Evolutionary conservation across 2,329 filamentous ascomycete genomes (phyloP).

Genomic region (Monosporascus sp.): DNA sequence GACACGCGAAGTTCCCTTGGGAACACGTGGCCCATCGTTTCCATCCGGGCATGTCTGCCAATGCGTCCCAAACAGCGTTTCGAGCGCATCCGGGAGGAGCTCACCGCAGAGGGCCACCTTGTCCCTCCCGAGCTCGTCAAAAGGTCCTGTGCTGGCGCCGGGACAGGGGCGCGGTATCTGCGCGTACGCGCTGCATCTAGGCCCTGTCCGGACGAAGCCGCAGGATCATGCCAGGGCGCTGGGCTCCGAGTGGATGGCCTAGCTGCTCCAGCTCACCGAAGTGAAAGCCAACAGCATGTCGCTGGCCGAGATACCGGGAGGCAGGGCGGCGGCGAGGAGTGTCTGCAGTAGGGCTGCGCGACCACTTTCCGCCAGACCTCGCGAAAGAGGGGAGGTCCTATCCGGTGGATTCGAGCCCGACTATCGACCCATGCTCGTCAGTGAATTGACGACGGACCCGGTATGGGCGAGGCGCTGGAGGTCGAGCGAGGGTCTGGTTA

Average conservation of each 20-base stretch:
- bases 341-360: constrained; percentile 35
- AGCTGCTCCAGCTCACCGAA: constrained; percentile 13
- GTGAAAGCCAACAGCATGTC: constrained; percentile 20
- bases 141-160: too few relatives aligned
- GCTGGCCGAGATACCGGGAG: constrained; percentile 14
- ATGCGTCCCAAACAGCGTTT: constrained; percentile 35
- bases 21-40: constrained; percentile 36
- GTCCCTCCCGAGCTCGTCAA: constrained; percentile 28
- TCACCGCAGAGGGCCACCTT: constrained; percentile 35
- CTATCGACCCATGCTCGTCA: constrained; percentile 21
- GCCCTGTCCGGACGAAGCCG: constrained; percentile 24
- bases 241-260: constrained; percentile 8
- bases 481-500: constrained; percentile 33
- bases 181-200: constrained; percentile 35
- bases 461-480: constrained; percentile 33
- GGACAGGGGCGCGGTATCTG: constrained; percentile 23
- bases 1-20: constrained; percentile 33
- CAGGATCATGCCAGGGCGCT: constrained; percentile 11
- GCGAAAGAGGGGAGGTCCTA: constrained; percentile 25
- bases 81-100: constrained; percentile 27
- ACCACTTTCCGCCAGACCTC: constrained; percentile 36
- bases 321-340: constrained; percentile 21
- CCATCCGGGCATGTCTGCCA: constrained; percentile 35
- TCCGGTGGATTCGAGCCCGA: constrained; percentile 30
- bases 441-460: constrained; percentile 29